Percentiles rank a stretch among this genome's conserved stretches.
phyloP scores from a whole-genome alignment of 768 basidiomycete genomes.

The Leccinellum rugosiceps region DNA sequence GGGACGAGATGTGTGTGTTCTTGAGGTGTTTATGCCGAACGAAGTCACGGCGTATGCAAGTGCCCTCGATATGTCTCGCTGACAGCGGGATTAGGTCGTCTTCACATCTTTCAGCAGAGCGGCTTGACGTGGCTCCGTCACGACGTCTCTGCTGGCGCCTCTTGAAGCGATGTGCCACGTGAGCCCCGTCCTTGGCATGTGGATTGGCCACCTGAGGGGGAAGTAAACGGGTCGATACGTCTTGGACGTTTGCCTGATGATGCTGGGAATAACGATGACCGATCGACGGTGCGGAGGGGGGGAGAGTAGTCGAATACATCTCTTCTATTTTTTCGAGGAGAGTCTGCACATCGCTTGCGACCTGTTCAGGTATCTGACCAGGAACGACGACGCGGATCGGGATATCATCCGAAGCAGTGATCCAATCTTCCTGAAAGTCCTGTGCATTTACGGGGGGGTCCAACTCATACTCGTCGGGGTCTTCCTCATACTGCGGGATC shows the following conservation, averaged over 20 bases:
- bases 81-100: conserved; percentile 19
- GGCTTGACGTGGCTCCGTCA: background rate
- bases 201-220: background rate
- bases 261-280: background rate
- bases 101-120: conserved; percentile 15
- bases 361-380: conserved; percentile 28
- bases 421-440: conserved; percentile 36
- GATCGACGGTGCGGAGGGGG: background rate
- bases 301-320: conserved; percentile 2
- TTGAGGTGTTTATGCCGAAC: conserved; percentile 28
- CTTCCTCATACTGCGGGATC: conserved; percentile 29
- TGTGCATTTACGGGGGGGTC: conserved; percentile 33
- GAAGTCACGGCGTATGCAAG: conserved; percentile 25
- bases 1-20: conserved; percentile 28
- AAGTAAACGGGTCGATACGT: background rate
- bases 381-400: conserved; percentile 39
- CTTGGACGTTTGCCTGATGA: background rate
- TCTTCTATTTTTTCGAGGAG: conserved; percentile 21
- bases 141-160: conserved; percentile 7
- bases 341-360: conserved; percentile 19
- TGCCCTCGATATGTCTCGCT: conserved; percentile 24
- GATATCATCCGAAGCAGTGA: conserved; percentile 29
- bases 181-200: conserved; percentile 6
- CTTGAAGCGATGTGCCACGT: conserved; percentile 3
- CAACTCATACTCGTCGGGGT: conserved; percentile 31